Evolutionary conservation across 768 basidiomycete species (phyloP).

Genomic region (Suillus americanus): DNA sequence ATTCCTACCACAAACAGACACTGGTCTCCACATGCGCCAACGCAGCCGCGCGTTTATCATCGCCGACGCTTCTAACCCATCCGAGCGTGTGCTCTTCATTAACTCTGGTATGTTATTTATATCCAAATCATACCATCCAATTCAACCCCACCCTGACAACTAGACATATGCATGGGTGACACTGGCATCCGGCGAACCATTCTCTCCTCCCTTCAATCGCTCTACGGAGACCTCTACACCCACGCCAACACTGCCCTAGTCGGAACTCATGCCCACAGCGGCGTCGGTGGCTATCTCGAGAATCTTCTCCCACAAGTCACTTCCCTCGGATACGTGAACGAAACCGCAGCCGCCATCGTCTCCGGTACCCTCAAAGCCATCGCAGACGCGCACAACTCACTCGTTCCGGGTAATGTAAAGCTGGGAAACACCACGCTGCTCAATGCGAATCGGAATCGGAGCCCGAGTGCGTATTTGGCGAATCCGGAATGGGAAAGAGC

Average conservation of each 20-base stretch:
- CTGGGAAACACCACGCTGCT: conserved; percentile 70
- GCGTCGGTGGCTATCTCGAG: conserved; percentile 79
- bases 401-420: conserved; percentile 58
- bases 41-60: conserved; percentile 76
- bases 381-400: conserved; percentile 60
- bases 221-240: conserved; percentile 65
- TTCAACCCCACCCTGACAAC: conserved; percentile 17
- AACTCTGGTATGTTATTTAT: conserved; percentile 52
- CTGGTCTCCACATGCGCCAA: conserved; percentile 78
- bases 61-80: conserved; percentile 54
- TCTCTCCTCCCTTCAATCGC: conserved; percentile 51
- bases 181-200: conserved; percentile 71
- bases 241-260: conserved; percentile 74
- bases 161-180: conserved; percentile 81
- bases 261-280: conserved; percentile 73
- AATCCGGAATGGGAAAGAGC: conserved; percentile 73
- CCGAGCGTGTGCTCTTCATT: conserved; percentile 69
- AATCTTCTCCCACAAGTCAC: conserved; percentile 77
- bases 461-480: conserved; percentile 72
- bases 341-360: conserved; percentile 73
- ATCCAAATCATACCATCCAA: background rate
- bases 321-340: conserved; percentile 68
- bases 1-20: conserved; percentile 60
- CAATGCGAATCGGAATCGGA: conserved; percentile 72
- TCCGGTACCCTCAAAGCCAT: conserved; percentile 69